Percentiles rank a stretch among this genome's conserved stretches.
Conservation (phyloP, 2,329 filamentous ascomycete genomes). For the Chrysoporthe deuterocubensis region DNA sequence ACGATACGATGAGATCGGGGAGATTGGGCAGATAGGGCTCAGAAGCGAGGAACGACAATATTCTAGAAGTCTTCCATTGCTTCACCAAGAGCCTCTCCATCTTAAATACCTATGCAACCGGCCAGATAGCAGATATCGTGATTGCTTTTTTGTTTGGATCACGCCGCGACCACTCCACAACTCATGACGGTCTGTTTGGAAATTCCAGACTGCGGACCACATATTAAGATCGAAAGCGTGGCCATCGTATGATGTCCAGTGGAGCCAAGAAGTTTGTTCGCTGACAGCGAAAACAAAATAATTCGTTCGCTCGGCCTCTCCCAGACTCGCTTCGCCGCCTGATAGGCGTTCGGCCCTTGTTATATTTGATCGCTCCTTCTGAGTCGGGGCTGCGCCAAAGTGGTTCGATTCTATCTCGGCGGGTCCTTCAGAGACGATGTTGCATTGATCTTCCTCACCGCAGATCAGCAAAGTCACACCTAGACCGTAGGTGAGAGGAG, state of each 20-base stretch:
- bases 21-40: neutral
- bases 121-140: slow-evolving; percentile 1
- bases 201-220: slow-evolving; percentile 1
- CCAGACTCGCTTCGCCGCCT: neutral
- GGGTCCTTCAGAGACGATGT: neutral
- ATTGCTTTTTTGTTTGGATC: neutral
- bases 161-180: neutral
- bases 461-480: slow-evolving; percentile 1
- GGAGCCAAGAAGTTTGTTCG: slow-evolving; percentile 6
- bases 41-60: neutral
- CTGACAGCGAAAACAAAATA: neutral
- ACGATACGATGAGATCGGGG: neutral
- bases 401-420: neutral
- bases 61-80: neutral
- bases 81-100: neutral
- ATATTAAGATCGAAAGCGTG: slow-evolving; percentile 6
- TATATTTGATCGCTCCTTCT: neutral
- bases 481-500: neutral
- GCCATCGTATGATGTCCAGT: slow-evolving; percentile 26
- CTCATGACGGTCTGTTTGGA: neutral
- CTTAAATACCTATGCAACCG: neutral
- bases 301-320: neutral
- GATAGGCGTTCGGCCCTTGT: neutral
- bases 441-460: slow-evolving; percentile 7
- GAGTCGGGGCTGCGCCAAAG: neutral